Evolutionary conservation across 2,329 filamentous ascomycete genomes (phyloP), one percentile per base, ranked within the genome.

Genomic region (Teratosphaeria zuluensis): DNA sequence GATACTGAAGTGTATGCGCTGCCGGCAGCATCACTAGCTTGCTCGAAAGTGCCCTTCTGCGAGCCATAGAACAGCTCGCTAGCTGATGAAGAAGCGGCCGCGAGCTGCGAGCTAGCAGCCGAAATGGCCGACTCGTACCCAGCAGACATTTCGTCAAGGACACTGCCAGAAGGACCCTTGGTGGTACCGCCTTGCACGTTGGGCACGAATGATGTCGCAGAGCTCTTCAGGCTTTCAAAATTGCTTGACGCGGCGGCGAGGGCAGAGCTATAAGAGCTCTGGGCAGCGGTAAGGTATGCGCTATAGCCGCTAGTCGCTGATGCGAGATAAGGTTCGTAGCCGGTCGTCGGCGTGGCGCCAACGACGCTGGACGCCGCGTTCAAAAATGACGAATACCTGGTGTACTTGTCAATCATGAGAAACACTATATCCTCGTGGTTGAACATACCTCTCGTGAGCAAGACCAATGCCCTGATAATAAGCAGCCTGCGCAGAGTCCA

Each of bases 401-500:
- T 24, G 46, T 6, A 30, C 14, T 19, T 19, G 21, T 54, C 19
- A 54, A 21, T 35, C 11, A 8, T 28, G 24, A n/a, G 3, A 11
- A 30, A 9, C 21, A 55, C 31, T 14, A 6, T 12, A 21, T 28
- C 2, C 19, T 42, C 11, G 24, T 46, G 28, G 3, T 31, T 12
- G 6, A 35, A 42, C 54, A 71, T 94, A 94, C 42, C 86, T 84
- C 51, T 85, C 89, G 67, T 95, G 87, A 0, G 90, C 90, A 52
- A 90, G 73, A 31, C 90, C 90, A 28, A 94, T 73, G 11, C 86
- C 89, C 63, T 90, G 87, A 65, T 90, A 92, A 72, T 92, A 92
- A 59, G 87, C 76, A 79, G 85, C 69, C 78, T 83, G 69, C 76
- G 83, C 74, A 79, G 81, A 77, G 74, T 86, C 72, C 76, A 86